These are phyloP conservation scores for Piper longum DNA, from an alignment of 164 flowering plant species.

Conservation along the genomic window DNA sequence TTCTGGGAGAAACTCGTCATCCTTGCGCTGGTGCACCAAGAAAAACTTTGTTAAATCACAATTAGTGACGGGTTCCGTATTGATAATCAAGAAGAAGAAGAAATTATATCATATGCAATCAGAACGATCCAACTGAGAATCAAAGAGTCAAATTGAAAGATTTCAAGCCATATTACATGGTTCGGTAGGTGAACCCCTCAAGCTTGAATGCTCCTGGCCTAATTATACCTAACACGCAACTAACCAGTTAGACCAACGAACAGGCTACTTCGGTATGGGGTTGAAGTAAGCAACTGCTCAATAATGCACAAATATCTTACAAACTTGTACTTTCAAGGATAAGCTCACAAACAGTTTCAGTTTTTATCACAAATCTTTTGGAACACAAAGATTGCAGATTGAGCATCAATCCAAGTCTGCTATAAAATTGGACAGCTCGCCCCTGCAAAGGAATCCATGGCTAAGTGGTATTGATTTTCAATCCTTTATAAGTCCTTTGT, in stretches of 20 bases:
- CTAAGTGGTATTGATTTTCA: constrained; percentile 72
- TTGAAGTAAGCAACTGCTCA: neutral
- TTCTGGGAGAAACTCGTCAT: neutral
- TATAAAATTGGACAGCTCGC: constrained; percentile 64
- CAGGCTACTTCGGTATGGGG: neutral
- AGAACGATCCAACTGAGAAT: neutral
- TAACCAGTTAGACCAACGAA: neutral
- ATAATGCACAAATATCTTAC: neutral
- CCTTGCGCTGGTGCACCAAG: neutral
- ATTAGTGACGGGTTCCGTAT: neutral
- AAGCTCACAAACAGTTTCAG: neutral
- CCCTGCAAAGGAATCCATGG: constrained; percentile 84
- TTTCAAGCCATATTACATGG: neutral
- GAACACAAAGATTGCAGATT: neutral
- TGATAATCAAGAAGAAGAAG: neutral
- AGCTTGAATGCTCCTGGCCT: neutral
- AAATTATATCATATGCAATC: no score
- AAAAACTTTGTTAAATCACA: neutral
- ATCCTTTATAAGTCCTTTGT: constrained; percentile 86
- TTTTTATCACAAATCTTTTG: no score
- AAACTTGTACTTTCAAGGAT: neutral
- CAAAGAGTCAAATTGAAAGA: neutral
- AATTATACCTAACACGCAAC: neutral
- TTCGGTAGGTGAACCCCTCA: neutral
- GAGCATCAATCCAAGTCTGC: constrained; percentile 47